A percentile compares a stretch with the other conserved stretches of the same genome.
phyloP scores from a whole-genome alignment of 192 early-diverging fungal genomes.

The Umbelopsis isabellina region DNA sequence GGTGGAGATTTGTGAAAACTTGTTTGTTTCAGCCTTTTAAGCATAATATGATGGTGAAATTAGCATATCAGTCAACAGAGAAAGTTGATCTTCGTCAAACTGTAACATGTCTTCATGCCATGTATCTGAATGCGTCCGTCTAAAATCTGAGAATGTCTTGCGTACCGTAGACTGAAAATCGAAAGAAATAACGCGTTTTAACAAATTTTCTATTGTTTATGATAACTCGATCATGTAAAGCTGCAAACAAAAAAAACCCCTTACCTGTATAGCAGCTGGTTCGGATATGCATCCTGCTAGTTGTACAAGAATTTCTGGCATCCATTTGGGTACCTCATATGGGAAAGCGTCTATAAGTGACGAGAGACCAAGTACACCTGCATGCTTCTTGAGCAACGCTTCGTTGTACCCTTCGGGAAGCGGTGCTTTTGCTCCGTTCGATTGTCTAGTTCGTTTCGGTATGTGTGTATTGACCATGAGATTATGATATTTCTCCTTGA shows the following conservation, averaged over 20 bases:
- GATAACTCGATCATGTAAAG: background rate
- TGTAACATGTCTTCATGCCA: slow-evolving; percentile 87
- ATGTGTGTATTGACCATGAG: slow-evolving; percentile 44
- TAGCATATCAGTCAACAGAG: slow-evolving; percentile 85
- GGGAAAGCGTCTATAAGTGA: slow-evolving; percentile 90
- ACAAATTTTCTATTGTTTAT: background rate
- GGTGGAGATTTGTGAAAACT: too few relatives aligned
- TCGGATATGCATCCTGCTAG: slow-evolving; percentile 81
- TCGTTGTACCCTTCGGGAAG: slow-evolving; percentile 53
- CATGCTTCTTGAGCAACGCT: slow-evolving; percentile 75
- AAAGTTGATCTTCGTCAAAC: slow-evolving; percentile 79
- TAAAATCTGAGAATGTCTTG: slow-evolving; percentile 90
- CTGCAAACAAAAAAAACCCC: background rate
- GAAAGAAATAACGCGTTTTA: slow-evolving; percentile 3
- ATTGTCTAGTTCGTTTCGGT: slow-evolving; percentile 49
- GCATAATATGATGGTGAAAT: slow-evolving; percentile 87
- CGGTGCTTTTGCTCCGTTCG: slow-evolving; percentile 27
- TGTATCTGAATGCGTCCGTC: slow-evolving; percentile 92
- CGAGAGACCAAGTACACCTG: slow-evolving; percentile 88
- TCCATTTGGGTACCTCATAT: slow-evolving; percentile 90
- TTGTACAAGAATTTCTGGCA: slow-evolving; percentile 83
- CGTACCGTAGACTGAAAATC: slow-evolving; percentile 68
- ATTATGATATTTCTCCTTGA: slow-evolving; percentile 51
- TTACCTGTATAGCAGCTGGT: slow-evolving; percentile 81
- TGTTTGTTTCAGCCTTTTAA: slow-evolving; percentile 34